phyloP scores from a whole-genome alignment of 2,329 filamentous ascomycete species.

The Aspergillus pseudotamarii region DNA sequence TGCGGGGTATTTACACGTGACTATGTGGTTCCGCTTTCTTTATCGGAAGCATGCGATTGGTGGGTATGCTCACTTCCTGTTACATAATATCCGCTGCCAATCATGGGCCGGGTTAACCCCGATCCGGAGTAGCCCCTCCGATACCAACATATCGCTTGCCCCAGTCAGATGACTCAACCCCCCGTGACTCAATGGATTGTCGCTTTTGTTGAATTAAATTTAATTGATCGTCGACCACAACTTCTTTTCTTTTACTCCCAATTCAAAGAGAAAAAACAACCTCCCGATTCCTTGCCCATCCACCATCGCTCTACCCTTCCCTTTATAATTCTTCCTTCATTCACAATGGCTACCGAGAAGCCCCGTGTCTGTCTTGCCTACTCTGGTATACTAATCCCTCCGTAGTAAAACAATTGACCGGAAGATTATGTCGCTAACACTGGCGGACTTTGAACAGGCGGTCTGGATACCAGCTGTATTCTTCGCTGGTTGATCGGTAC shows the following conservation, averaged over 20 bases:
- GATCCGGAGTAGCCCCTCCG: neutral
- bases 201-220: conserved; percentile 1
- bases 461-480: conserved; percentile 48
- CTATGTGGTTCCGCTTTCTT: neutral
- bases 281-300: neutral
- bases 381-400: conserved; percentile 21
- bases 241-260: neutral
- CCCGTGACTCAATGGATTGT: conserved; percentile 3
- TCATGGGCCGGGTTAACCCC: neutral
- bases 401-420: neutral
- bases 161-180: conserved; percentile 3
- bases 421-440: conserved; percentile 9
- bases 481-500: conserved; percentile 21
- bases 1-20: neutral
- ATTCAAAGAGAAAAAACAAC: neutral
- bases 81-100: conserved; percentile 6
- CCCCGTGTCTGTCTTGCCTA: conserved; percentile 27
- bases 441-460: conserved; percentile 31
- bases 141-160: neutral
- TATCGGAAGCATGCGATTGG: neutral
- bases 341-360: conserved; percentile 20
- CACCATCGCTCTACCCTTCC: neutral
- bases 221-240: neutral
- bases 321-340: neutral
- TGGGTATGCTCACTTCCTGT: neutral